Conservation (phyloP, 192 early-diverging fungal genomes). For the Spizellomyces sp. region DNA sequence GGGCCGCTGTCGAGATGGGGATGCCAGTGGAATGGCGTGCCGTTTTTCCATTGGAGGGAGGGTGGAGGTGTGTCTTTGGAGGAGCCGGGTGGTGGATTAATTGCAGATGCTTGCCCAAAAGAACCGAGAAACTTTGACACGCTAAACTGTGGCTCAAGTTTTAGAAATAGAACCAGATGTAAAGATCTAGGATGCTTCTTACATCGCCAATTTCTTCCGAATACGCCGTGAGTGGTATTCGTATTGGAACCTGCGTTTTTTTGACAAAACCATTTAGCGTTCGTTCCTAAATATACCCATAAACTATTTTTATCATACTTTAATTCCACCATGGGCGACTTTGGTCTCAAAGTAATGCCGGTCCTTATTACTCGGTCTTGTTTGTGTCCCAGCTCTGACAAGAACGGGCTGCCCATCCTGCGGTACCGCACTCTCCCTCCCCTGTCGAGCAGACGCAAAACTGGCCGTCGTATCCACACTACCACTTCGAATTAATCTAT, state of each 20-base stretch:
- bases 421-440: no score
- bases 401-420: background rate
- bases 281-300: background rate
- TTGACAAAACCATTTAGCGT: background rate
- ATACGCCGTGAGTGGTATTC: constrained; percentile 83
- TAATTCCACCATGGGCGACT: constrained; percentile 81
- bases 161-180: constrained; percentile 7
- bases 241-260: constrained; percentile 64
- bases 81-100: background rate
- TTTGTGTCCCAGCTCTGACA: constrained; percentile 20
- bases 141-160: constrained; percentile 16
- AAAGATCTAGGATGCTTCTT: constrained; percentile 30
- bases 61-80: constrained; percentile 20
- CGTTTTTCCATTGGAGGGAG: constrained; percentile 37
- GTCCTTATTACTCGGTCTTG: constrained; percentile 66
- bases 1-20: constrained; percentile 89
- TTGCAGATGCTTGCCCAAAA: constrained; percentile 18
- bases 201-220: constrained; percentile 92
- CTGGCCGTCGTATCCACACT: background rate
- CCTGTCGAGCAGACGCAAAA: background rate
- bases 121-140: constrained; percentile 33
- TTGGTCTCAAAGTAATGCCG: constrained; percentile 85
- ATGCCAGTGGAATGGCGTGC: constrained; percentile 60
- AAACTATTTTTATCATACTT: constrained; percentile 19
- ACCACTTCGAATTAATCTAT: background rate